Conservation (phyloP, 2,329 filamentous ascomycete species). For the Botrytis squamosa region DNA sequence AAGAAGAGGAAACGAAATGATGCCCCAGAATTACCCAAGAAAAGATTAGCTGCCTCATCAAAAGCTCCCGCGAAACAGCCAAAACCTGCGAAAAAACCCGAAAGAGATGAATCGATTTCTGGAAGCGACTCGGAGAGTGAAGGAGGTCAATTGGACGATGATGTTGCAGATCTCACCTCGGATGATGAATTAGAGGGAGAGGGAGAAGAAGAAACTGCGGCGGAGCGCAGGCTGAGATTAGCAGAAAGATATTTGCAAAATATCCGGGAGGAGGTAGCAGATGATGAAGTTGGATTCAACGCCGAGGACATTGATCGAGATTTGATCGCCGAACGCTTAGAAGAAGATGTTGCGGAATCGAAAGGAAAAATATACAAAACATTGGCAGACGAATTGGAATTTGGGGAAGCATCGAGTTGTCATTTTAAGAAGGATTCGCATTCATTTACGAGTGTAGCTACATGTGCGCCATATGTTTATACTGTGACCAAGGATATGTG, state of each 20-base stretch:
- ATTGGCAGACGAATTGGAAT: constrained; percentile 71
- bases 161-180: constrained; percentile 52
- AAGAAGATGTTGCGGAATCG: constrained; percentile 87
- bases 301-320: constrained; percentile 92
- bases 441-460: constrained; percentile 75
- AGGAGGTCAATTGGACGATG: constrained; percentile 49
- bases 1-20: constrained; percentile 81
- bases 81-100: constrained; percentile 45
- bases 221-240: constrained; percentile 79
- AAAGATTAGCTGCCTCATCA: constrained; percentile 51
- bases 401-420: constrained; percentile 64
- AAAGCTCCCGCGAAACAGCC: constrained; percentile 31
- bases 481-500: constrained; percentile 83
- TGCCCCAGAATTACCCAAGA: constrained; percentile 57
- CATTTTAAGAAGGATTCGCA: constrained; percentile 78
- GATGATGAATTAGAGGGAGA: constrained; percentile 63
- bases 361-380: constrained; percentile 87
- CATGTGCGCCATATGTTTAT: constrained; percentile 78
- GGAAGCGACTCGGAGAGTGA: constrained; percentile 76
- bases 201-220: constrained; percentile 74
- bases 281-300: constrained; percentile 78
- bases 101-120: constrained; percentile 70
- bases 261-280: constrained; percentile 71
- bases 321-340: constrained; percentile 82
- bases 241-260: constrained; percentile 94